phyloP scores from a whole-genome alignment of 768 basidiomycete species.

The Pisolithus tinctorius region DNA sequence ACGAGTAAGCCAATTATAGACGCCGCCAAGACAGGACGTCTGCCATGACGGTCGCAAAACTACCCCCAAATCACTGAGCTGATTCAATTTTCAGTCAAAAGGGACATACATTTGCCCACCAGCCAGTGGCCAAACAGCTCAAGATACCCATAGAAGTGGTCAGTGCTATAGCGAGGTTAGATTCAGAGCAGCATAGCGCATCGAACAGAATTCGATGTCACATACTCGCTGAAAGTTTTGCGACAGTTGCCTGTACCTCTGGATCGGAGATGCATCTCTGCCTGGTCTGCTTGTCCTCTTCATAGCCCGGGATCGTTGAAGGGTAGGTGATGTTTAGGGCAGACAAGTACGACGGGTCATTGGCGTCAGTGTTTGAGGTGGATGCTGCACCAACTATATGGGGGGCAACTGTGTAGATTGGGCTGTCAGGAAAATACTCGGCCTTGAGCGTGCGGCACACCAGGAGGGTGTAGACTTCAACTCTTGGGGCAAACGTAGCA shows the following conservation, averaged over 20 bases:
- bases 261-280: conserved; percentile 59
- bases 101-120: conserved; percentile 73
- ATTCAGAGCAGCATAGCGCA: background rate
- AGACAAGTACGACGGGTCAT: background rate
- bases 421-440: conserved; percentile 29
- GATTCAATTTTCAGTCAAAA: background rate
- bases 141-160: conserved; percentile 59
- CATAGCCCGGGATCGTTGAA: background rate
- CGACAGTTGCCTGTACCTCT: conserved; percentile 64
- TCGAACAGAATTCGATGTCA: background rate
- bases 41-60: conserved; percentile 75
- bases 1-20: conserved; percentile 53
- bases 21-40: conserved; percentile 56
- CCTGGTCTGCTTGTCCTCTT: conserved; percentile 5
- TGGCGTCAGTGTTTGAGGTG: background rate
- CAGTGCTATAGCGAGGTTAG: background rate
- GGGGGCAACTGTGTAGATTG: background rate
- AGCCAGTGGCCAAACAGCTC: conserved; percentile 72
- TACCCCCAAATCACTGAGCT: conserved; percentile 19
- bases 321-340: conserved; percentile 3
- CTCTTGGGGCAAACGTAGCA: conserved; percentile 58
- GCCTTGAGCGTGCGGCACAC: conserved; percentile 65
- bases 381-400: background rate
- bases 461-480: conserved; percentile 70
- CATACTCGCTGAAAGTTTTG: conserved; percentile 57